A percentile compares a stretch with the other conserved stretches of the same genome.
phyloP scores from a whole-genome alignment of 176 grass and related monocot species.

The Pharus latifolius region DNA sequence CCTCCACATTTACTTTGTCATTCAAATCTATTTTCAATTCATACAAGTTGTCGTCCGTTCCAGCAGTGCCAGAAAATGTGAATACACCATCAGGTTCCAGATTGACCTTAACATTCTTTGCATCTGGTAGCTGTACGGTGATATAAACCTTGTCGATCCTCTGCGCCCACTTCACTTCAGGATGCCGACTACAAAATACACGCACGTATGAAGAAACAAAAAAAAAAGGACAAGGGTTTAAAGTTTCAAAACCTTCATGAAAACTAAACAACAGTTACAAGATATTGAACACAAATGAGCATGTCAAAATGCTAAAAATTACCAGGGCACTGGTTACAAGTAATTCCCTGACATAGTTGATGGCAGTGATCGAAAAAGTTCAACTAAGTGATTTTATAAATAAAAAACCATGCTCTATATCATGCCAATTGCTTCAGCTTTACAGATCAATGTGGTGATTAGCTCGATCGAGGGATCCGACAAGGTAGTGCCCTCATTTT shows the following conservation, averaged over 20 bases:
- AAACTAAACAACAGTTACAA: neutral
- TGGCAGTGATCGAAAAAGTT: too few relatives aligned
- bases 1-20: constrained; percentile 85
- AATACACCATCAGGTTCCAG: constrained; percentile 84
- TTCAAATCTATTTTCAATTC: constrained; percentile 70
- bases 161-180: constrained; percentile 91
- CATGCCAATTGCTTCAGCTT: too few relatives aligned
- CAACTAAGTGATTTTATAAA: too few relatives aligned
- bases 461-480: too few relatives aligned
- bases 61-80: constrained; percentile 75
- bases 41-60: constrained; percentile 44
- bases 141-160: constrained; percentile 89
- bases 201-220: constrained; percentile 5
- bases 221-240: neutral
- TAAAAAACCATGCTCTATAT: too few relatives aligned
- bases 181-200: constrained; percentile 56
- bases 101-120: constrained; percentile 89
- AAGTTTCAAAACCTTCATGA: neutral
- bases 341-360: too few relatives aligned
- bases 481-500: too few relatives aligned
- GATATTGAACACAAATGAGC: neutral
- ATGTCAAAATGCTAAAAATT: too few relatives aligned
- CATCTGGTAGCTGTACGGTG: constrained; percentile 71
- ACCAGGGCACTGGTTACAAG: too few relatives aligned
- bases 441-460: too few relatives aligned